Evolutionary conservation across 106 monocot species (phyloP).

Genomic region (Acanthochlamys bracteata): DNA sequence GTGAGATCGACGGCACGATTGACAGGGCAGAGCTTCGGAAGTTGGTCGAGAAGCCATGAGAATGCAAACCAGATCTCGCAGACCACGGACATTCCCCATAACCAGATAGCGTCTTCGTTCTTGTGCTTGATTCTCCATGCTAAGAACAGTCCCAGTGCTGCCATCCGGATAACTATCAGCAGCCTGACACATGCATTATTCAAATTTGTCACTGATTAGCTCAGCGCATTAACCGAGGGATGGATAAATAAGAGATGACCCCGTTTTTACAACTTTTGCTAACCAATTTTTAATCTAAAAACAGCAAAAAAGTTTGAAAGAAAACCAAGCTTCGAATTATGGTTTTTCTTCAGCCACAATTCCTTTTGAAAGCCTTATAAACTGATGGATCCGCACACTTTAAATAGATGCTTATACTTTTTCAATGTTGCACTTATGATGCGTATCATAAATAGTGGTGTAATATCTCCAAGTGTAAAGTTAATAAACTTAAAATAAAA

Average conservation of each 20-base stretch:
- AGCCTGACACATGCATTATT: constrained; percentile 25
- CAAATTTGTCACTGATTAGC: background rate
- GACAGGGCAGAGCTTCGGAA: constrained; percentile 63
- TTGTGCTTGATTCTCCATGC: constrained; percentile 66
- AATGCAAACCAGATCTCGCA: constrained; percentile 94
- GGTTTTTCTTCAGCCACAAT: background rate
- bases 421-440: too few species aligned
- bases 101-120: constrained; percentile 82
- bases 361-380: too few species aligned
- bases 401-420: too few species aligned
- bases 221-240: too few species aligned
- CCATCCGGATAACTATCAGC: constrained; percentile 54
- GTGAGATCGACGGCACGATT: constrained; percentile 69
- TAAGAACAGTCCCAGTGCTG: constrained; percentile 56
- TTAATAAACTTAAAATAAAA: too few species aligned
- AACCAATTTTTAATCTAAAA: background rate
- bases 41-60: constrained; percentile 87
- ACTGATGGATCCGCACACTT: too few species aligned
- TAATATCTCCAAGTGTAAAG: too few species aligned
- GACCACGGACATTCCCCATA: constrained; percentile 85
- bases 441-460: too few species aligned
- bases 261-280: background rate
- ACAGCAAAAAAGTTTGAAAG: background rate
- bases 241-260: background rate
- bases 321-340: background rate